Conservation (phyloP, 257 asterid species). For the Solanum okadae region DNA sequence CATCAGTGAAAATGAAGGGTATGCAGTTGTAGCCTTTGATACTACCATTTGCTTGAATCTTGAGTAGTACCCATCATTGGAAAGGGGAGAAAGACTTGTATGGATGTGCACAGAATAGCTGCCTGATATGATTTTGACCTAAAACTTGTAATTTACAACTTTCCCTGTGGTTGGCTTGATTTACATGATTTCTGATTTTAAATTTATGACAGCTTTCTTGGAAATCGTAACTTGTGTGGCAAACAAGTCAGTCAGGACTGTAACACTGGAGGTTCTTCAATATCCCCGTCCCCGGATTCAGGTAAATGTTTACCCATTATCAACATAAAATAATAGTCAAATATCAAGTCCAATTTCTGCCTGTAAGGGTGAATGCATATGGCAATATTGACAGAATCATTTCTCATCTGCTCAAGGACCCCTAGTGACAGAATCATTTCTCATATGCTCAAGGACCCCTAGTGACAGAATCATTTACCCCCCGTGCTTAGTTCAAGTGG, state of each 20-base stretch:
- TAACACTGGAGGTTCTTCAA: constrained; percentile 40
- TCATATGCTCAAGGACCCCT: neutral
- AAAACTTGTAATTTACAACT: neutral
- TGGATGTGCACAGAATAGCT: neutral
- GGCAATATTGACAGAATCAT: neutral
- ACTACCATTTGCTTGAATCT: neutral
- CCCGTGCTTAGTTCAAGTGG: neutral
- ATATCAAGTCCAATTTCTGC: neutral
- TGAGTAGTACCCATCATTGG: neutral
- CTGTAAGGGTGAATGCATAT: neutral
- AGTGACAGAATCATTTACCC: neutral
- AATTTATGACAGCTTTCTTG: constrained; percentile 55
- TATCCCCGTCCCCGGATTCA: constrained; percentile 30
- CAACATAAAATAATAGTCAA: neutral
- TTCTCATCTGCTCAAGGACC: neutral
- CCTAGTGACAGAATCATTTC: neutral
- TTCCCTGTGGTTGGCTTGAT: neutral
- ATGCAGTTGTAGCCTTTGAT: neutral
- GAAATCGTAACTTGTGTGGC: constrained; percentile 91
- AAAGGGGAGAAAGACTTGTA: neutral
- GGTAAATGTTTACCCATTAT: constrained; percentile 26
- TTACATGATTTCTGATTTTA: constrained; percentile 4
- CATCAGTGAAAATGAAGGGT: neutral
- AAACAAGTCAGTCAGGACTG: constrained; percentile 50
- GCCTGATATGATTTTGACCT: neutral